Evolutionary conservation across 2,329 filamentous ascomycete genomes (phyloP).

Genomic region (Acarospora socialis): DNA sequence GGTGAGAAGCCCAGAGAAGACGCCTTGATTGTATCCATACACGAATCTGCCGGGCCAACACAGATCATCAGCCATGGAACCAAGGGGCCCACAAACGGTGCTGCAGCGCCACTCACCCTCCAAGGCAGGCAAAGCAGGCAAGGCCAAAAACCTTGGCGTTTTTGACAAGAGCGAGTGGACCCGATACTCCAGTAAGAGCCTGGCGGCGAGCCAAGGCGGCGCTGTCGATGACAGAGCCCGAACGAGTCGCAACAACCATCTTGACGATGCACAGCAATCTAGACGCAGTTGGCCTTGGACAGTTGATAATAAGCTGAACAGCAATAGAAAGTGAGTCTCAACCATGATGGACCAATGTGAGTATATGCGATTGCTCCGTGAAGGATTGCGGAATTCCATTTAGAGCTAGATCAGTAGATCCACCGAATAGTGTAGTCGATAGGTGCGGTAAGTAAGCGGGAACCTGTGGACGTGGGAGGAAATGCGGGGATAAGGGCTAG

Average conservation of each 20-base stretch:
- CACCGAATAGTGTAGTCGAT: too few species aligned
- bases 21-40: conserved; percentile 19
- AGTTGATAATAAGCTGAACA: too few species aligned
- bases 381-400: too few species aligned
- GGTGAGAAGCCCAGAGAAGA: conserved; percentile 6
- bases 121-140: conserved; percentile 48
- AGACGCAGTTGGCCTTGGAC: too few species aligned
- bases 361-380: too few species aligned
- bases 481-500: too few species aligned
- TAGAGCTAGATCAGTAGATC: too few species aligned
- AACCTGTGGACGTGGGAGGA: too few species aligned
- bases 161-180: conserved; percentile 40
- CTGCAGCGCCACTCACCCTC: conserved; percentile 25
- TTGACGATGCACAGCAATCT: too few species aligned
- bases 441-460: too few species aligned
- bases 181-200: conserved; percentile 39
- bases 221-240: conserved; percentile 32
- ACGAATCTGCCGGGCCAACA: conserved; percentile 34
- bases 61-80: conserved; percentile 33
- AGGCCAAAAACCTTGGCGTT: conserved; percentile 48
- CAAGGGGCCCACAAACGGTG: conserved; percentile 28
- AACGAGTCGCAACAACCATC: neutral
- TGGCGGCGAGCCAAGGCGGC: conserved; percentile 38
- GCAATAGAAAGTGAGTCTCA: too few species aligned
- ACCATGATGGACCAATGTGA: too few species aligned